Conservation (phyloP, 2,329 filamentous ascomycete species). For the Berkeleyomyces basicola region DNA sequence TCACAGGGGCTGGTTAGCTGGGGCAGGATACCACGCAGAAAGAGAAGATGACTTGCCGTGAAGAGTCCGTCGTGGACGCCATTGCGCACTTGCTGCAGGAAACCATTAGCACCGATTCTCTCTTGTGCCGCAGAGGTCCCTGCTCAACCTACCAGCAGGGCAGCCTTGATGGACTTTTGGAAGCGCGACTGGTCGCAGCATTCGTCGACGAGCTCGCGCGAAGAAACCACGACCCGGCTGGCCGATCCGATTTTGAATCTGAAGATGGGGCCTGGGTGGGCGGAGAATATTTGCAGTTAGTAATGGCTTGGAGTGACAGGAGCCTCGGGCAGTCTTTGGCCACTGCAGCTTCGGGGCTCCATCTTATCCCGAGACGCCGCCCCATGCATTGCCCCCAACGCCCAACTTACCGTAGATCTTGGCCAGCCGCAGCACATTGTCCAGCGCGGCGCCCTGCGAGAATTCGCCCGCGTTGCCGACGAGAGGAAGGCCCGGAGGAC, state of each 20-base stretch:
- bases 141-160: slow-evolving; percentile 24
- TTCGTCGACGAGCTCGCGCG: slow-evolving; percentile 42
- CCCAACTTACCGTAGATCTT: slow-evolving; percentile 43
- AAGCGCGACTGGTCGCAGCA: slow-evolving; percentile 51
- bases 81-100: slow-evolving; percentile 34
- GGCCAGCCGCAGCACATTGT: slow-evolving; percentile 38
- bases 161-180: slow-evolving; percentile 35
- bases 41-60: slow-evolving; percentile 28
- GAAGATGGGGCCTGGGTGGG: slow-evolving; percentile 38
- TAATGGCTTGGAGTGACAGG: too few relatives aligned
- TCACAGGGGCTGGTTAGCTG: slow-evolving; percentile 18
- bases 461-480: slow-evolving; percentile 51
- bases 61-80: slow-evolving; percentile 50
- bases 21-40: slow-evolving; percentile 10
- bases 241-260: slow-evolving; percentile 34
- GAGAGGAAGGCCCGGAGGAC: slow-evolving; percentile 45
- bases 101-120: slow-evolving; percentile 1
- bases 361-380: not conserved
- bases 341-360: not conserved
- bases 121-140: not conserved
- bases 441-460: slow-evolving; percentile 37
- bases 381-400: not conserved
- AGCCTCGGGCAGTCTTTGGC: not conserved
- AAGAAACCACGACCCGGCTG: slow-evolving; percentile 34
- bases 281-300: not conserved